Conservation (phyloP, 805 yeast species). For the Maudiozyma serrabonitensis region DNA sequence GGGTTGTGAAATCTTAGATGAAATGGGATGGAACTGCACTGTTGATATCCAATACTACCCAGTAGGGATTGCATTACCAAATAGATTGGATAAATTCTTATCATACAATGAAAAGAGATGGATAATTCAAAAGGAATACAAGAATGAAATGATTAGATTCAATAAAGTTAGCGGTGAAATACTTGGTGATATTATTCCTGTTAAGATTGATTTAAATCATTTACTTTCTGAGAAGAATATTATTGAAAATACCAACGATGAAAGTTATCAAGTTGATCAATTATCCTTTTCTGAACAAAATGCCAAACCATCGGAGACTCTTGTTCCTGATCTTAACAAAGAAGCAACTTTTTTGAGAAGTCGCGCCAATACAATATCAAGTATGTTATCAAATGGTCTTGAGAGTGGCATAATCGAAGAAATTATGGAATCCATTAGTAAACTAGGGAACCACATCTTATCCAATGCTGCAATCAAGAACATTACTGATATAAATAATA, state of each 20-base stretch:
- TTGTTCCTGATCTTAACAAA: background rate
- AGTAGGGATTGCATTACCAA: constrained; percentile 35
- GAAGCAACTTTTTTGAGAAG: background rate
- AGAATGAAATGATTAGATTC: constrained; percentile 15
- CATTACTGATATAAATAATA: constrained; percentile 43
- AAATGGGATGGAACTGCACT: constrained; percentile 60
- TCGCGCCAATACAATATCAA: constrained; percentile 2
- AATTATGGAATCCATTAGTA: constrained; percentile 35
- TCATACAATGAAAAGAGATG: constrained; percentile 20
- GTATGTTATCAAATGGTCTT: constrained; percentile 1
- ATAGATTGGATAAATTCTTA: constrained; percentile 26
- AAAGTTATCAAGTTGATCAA: background rate
- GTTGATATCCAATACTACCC: constrained; percentile 36
- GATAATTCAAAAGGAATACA: constrained; percentile 10
- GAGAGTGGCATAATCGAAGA: constrained; percentile 15
- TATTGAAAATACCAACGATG: constrained; percentile 18
- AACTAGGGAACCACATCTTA: constrained; percentile 46
- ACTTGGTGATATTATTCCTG: constrained; percentile 8
- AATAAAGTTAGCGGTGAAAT: constrained; percentile 11
- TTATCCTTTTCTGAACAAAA: background rate
- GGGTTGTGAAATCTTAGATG: constrained; percentile 80
- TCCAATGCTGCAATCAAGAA: constrained; percentile 48
- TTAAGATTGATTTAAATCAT: constrained; percentile 17
- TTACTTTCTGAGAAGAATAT: constrained; percentile 18
- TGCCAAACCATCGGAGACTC: background rate